These are phyloP conservation scores for Globisporangium mamillatum DNA, from an alignment of 352 stramenopile species.

Conservation along the genomic window DNA sequence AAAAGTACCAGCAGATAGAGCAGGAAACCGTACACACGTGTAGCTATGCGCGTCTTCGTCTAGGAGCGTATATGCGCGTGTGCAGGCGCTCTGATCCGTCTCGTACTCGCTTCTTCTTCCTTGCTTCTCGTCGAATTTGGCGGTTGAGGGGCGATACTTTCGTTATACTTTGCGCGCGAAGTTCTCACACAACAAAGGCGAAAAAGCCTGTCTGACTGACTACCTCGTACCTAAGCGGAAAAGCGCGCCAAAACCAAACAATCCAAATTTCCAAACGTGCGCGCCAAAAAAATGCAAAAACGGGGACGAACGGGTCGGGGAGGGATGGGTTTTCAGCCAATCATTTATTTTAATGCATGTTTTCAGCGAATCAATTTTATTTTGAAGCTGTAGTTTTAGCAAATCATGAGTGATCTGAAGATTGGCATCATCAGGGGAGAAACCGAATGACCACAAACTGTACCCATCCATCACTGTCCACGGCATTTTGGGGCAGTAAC, in stretches of 20 bases:
- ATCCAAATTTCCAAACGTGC: slow-evolving; percentile 8
- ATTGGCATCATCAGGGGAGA: not conserved
- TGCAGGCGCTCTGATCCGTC: not conserved
- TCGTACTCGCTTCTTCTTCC: not conserved
- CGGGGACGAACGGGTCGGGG: not conserved
- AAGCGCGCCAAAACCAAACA: slow-evolving; percentile 35
- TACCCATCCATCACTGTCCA: not conserved
- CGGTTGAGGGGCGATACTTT: not conserved
- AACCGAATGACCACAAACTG: not conserved
- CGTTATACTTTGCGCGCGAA: slow-evolving; percentile 3
- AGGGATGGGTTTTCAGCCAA: not conserved
- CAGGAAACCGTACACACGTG: not conserved
- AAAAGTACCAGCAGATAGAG: not conserved
- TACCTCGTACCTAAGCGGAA: slow-evolving; percentile 22
- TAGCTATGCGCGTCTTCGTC: not conserved
- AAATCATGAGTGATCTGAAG: not conserved
- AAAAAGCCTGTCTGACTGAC: not conserved
- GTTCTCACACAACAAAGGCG: not conserved
- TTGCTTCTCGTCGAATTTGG: slow-evolving; percentile 1
- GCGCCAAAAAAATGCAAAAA: slow-evolving; percentile 1
- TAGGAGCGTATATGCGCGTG: not conserved
- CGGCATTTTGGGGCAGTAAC: not conserved
- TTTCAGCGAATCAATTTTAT: not conserved
- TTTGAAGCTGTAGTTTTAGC: not conserved
- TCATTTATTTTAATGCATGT: not conserved